Evolutionary conservation across 108 stramenopile species (phyloP).

Genomic region (Nannochloropsis gaditana): DNA sequence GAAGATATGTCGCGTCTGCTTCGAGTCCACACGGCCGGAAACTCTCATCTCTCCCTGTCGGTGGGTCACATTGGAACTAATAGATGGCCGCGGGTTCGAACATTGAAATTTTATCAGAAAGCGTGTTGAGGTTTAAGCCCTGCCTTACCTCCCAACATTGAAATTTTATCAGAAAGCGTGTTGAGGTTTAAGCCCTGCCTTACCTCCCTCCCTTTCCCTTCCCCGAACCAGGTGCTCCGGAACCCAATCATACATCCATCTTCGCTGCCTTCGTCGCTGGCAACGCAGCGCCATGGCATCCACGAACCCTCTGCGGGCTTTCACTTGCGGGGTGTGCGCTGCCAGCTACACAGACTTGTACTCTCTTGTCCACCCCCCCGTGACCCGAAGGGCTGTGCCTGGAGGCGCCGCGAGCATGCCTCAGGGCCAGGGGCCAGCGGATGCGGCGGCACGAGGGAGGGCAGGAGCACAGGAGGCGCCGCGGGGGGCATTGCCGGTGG

Average conservation of each 20-base stretch:
- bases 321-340: neutral
- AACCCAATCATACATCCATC: neutral
- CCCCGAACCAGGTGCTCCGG: neutral
- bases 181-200: neutral
- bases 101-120: too few species aligned
- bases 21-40: neutral
- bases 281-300: slow-evolving; percentile 1
- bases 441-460: neutral
- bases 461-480: neutral
- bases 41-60: neutral
- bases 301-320: neutral
- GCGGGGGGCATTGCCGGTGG: neutral
- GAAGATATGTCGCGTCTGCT: slow-evolving; percentile 15
- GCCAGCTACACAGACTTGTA: neutral
- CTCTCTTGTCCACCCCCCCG: neutral
- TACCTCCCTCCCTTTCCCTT: neutral
- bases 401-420: too few species aligned
- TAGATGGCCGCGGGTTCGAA: neutral
- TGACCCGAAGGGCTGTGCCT: too few species aligned
- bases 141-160: neutral
- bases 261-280: neutral
- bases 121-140: neutral
- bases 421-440: too few species aligned
- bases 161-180: too few species aligned
- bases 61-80: neutral